Conservation (phyloP, 208 protist genomes). For the Acanthamoeba healyi region DNA sequence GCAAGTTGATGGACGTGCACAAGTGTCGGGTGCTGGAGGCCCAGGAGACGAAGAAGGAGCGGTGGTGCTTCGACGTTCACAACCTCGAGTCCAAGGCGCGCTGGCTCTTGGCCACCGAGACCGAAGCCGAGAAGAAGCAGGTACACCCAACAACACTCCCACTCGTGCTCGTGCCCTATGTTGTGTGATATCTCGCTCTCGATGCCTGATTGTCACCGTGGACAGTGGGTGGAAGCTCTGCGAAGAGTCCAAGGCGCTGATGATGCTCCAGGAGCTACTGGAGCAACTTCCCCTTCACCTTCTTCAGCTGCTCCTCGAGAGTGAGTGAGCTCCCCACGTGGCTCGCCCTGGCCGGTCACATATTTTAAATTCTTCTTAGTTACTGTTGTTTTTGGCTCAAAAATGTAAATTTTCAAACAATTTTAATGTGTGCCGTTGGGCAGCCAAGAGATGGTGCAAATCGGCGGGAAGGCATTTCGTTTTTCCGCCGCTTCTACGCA, state of each 20-base stretch:
- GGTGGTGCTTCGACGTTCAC: constrained; percentile 2
- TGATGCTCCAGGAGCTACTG: not conserved
- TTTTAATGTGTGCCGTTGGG: too few species aligned
- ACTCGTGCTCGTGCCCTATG: not conserved
- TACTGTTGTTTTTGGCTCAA: too few species aligned
- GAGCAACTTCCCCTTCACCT: not conserved
- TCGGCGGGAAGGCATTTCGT: not conserved
- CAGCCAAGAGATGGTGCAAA: not conserved
- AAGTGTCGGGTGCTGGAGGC: constrained; percentile 1
- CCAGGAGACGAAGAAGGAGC: not conserved
- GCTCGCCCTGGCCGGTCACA: too few species aligned
- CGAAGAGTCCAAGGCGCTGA: not conserved
- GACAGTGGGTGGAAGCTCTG: not conserved
- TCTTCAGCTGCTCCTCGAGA: too few species aligned
- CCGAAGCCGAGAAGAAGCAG: constrained; percentile 3
- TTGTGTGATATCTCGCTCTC: not conserved
- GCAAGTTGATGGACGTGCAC: constrained; percentile 1
- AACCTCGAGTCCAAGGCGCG: not conserved
- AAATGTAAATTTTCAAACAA: too few species aligned
- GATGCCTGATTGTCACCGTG: not conserved
- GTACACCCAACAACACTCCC: not conserved
- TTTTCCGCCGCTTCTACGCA: not conserved
- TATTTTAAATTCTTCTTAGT: not conserved
- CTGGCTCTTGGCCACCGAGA: not conserved
- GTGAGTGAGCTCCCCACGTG: too few species aligned